phyloP scores from a whole-genome alignment of 768 basidiomycete genomes.

The Sarcomyxa edulis region DNA sequence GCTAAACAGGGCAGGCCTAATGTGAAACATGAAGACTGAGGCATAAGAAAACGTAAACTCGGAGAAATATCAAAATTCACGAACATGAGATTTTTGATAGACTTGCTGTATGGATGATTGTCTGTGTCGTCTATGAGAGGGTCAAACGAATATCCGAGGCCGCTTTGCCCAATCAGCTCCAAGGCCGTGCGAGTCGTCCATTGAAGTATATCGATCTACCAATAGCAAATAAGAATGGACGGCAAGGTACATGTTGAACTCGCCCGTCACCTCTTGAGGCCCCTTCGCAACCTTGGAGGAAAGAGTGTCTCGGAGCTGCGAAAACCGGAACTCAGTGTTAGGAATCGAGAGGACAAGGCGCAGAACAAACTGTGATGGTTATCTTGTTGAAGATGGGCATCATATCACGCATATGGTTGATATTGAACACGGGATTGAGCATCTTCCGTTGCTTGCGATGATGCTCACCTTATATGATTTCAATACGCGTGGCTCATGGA shows the following conservation, averaged over 20 bases:
- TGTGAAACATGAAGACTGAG: conserved; percentile 8
- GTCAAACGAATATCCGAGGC: conserved; percentile 48
- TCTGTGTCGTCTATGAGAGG: conserved; percentile 39
- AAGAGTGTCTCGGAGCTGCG: conserved; percentile 8
- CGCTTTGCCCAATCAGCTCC: conserved; percentile 21
- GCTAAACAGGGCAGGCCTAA: neutral
- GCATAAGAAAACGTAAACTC: conserved; percentile 18
- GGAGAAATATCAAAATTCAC: conserved; percentile 19
- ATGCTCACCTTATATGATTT: conserved; percentile 27
- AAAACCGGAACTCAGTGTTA: neutral
- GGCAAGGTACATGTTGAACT: neutral
- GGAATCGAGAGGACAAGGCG: neutral
- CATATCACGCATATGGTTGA: conserved; percentile 25
- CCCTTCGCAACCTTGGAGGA: conserved; percentile 7
- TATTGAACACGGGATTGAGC: conserved; percentile 29
- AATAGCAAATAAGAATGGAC: neutral
- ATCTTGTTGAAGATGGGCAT: neutral
- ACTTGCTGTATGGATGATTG: conserved; percentile 42
- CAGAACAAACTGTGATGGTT: neutral
- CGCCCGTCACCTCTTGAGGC: conserved; percentile 10
- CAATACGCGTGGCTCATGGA: too few species aligned
- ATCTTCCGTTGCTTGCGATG: conserved; percentile 29
- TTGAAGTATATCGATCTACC: conserved; percentile 20
- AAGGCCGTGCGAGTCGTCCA: conserved; percentile 55
- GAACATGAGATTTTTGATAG: conserved; percentile 21